phyloP scores from a whole-genome alignment of 2,329 filamentous ascomycete species.

The Botryosphaeria dothidea region DNA sequence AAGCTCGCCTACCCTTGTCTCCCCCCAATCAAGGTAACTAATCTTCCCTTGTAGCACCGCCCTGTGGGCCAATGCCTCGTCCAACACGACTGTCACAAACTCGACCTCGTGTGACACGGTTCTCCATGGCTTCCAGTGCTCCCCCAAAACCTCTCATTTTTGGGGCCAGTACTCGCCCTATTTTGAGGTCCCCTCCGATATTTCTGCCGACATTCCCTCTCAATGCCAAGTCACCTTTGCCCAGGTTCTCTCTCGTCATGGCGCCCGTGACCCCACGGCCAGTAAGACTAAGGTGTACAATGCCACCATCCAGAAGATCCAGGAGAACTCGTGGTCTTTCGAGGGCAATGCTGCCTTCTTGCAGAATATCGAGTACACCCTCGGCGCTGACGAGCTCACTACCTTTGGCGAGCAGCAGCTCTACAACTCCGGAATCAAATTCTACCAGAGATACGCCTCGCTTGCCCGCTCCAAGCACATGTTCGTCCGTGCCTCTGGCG shows the following conservation, averaged over 20 bases:
- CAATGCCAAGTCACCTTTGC: constrained; percentile 78
- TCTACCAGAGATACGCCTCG: constrained; percentile 70
- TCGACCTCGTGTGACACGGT: constrained; percentile 53
- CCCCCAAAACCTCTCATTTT: constrained; percentile 60
- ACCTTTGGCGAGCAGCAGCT: constrained; percentile 68
- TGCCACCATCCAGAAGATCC: constrained; percentile 65
- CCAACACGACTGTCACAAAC: neutral
- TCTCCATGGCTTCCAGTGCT: constrained; percentile 63
- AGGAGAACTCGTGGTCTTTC: constrained; percentile 58
- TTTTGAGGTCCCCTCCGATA: constrained; percentile 71
- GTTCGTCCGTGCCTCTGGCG: constrained; percentile 71
- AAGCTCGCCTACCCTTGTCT: neutral
- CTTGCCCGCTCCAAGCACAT: constrained; percentile 62
- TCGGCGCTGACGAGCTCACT: constrained; percentile 71
- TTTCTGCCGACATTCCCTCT: constrained; percentile 60
- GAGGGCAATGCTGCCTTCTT: constrained; percentile 67
- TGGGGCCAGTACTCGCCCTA: constrained; percentile 92
- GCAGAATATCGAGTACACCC: constrained; percentile 66
- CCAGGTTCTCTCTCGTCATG: constrained; percentile 80
- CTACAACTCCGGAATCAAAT: constrained; percentile 73
- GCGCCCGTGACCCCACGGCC: constrained; percentile 76
- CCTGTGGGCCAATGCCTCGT: constrained; percentile 3
- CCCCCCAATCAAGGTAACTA: constrained; percentile 59
- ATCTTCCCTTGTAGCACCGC: constrained; percentile 52
- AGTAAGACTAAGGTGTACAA: constrained; percentile 67